phyloP scores from a whole-genome alignment of 352 stramenopile species.

The Globisporangium radiosum region DNA sequence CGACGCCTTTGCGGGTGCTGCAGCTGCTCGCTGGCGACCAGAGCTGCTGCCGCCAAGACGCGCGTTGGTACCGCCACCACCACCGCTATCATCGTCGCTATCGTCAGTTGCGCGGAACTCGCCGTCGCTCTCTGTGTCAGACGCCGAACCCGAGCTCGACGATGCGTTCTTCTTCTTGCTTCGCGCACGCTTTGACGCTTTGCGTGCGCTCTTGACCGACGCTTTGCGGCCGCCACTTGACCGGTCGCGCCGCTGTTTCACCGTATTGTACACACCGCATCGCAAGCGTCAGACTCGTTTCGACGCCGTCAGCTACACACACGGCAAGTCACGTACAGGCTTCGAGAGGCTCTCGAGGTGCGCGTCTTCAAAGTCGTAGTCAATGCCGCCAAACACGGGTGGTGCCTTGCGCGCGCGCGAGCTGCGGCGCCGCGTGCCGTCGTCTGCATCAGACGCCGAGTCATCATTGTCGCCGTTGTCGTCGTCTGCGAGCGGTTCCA shows the following conservation, averaged over 20 bases:
- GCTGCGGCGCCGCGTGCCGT: constrained; percentile 10
- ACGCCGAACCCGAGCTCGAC: constrained; percentile 1
- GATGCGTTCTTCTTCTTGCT: constrained; percentile 15
- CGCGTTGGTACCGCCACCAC: not conserved
- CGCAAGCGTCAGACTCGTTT: not conserved
- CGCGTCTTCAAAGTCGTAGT: constrained; percentile 12
- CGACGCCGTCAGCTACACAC: not conserved
- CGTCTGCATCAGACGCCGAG: constrained; percentile 4
- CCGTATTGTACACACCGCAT: too few relatives aligned
- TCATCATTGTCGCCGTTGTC: constrained; percentile 1
- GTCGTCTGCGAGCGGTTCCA: constrained; percentile 14
- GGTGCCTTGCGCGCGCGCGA: constrained; percentile 10
- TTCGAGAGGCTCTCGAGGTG: constrained; percentile 14
- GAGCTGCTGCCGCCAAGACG: not conserved
- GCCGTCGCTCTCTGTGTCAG: constrained; percentile 15
- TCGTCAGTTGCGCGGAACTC: constrained; percentile 13
- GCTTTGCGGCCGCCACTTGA: constrained; percentile 1
- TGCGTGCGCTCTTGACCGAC: not conserved
- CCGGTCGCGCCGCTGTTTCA: constrained; percentile 8
- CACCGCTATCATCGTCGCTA: not conserved
- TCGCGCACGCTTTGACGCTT: not conserved
- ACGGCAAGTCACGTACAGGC: constrained; percentile 3
- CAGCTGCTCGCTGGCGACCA: too few relatives aligned
- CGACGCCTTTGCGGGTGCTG: not conserved
- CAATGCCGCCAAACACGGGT: constrained; percentile 7